Percentiles rank a stretch among this genome's conserved stretches.
phyloP scores from a whole-genome alignment of 306 rosid genomes.

The Rosa persica region DNA sequence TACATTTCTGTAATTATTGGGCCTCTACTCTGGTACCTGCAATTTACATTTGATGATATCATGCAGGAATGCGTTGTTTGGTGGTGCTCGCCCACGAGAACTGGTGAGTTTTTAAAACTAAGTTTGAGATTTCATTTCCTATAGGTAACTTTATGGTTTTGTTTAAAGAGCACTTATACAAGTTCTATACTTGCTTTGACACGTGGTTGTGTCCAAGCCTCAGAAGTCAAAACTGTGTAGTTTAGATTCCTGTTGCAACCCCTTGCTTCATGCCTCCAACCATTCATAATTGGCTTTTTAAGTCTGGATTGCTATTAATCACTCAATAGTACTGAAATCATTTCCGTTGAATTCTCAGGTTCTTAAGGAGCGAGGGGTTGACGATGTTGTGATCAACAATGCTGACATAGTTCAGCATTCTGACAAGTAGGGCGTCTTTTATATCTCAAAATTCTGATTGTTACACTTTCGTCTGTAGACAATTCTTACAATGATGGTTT shows the following conservation, averaged over 20 bases:
- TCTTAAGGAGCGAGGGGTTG: slow-evolving; percentile 90
- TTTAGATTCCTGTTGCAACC: neutral
- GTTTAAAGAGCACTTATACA: neutral
- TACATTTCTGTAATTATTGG: neutral
- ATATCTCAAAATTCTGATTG: neutral
- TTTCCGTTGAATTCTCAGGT: slow-evolving; percentile 52
- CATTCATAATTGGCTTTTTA: neutral
- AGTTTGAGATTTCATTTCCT: neutral
- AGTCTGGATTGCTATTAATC: neutral
- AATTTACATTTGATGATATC: slow-evolving; percentile 16
- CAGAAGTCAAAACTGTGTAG: neutral
- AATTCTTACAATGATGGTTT: slow-evolving; percentile 12
- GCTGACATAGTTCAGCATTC: slow-evolving; percentile 56
- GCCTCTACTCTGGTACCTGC: slow-evolving; percentile 15
- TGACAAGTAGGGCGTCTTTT: slow-evolving; percentile 49
- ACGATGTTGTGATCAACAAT: slow-evolving; percentile 50
- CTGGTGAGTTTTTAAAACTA: slow-evolving; percentile 47
- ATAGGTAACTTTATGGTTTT: neutral
- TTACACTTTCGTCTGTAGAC: neutral
- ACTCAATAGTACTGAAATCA: slow-evolving; percentile 14
- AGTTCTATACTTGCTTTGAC: neutral
- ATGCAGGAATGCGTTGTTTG: slow-evolving; percentile 85
- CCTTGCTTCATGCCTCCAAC: neutral
- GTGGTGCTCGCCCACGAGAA: slow-evolving; percentile 99
- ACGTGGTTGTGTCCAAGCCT: neutral